phyloP scores from a whole-genome alignment of 331 rosid species.

The Phaseolus coccineus region DNA sequence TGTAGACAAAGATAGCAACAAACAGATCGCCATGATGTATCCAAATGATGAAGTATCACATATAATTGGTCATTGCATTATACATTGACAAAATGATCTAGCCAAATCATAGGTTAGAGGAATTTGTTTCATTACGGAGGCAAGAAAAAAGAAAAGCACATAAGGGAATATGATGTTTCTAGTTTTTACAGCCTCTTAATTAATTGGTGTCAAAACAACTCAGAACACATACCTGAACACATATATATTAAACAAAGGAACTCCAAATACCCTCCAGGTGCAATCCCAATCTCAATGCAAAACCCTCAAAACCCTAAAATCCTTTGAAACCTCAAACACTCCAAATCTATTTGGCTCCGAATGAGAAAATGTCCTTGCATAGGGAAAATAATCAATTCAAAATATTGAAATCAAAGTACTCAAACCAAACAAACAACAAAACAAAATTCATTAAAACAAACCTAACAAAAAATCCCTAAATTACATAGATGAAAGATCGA shows the following conservation, averaged over 20 bases:
- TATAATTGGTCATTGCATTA: constrained; percentile 40
- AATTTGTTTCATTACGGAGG: constrained; percentile 41
- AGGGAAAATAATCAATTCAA: too few relatives aligned
- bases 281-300: too few relatives aligned
- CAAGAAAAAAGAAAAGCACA: background rate
- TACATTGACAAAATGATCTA: constrained; percentile 32
- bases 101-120: constrained; percentile 45
- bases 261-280: constrained; percentile 7
- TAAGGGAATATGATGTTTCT: constrained; percentile 34
- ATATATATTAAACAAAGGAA: constrained; percentile 48
- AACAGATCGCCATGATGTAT: constrained; percentile 48
- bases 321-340: too few relatives aligned
- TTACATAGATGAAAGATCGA: too few relatives aligned
- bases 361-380: too few relatives aligned
- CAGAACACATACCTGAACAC: constrained; percentile 39
- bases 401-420: too few relatives aligned
- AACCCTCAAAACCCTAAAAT: too few relatives aligned
- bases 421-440: too few relatives aligned
- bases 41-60: constrained; percentile 45
- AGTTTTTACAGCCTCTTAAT: constrained; percentile 51
- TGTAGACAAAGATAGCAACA: constrained; percentile 42
- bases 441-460: too few relatives aligned
- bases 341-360: too few relatives aligned
- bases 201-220: constrained; percentile 27
- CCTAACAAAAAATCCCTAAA: too few relatives aligned